These are phyloP conservation scores for Sordaria brevicollis DNA, from an alignment of 495 filamentous ascomycete species.

Conservation along the genomic window DNA sequence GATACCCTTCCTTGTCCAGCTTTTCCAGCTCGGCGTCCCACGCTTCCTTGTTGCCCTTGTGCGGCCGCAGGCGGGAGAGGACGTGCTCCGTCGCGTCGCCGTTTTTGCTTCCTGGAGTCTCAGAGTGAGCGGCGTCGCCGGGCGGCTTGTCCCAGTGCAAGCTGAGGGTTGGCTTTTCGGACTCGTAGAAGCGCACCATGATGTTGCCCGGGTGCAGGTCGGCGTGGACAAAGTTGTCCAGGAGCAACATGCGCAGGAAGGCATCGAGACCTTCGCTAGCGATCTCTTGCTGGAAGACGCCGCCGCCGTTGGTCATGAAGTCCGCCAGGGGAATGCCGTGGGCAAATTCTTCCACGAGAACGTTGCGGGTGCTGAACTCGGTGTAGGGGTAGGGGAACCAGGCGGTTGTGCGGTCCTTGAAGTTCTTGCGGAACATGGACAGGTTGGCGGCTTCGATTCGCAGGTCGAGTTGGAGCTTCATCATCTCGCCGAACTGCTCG, in stretches of 20 bases:
- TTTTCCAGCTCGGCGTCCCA: slow-evolving; percentile 66
- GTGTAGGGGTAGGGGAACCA: slow-evolving; percentile 94
- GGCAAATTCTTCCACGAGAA: slow-evolving; percentile 93
- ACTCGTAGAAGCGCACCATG: slow-evolving; percentile 97
- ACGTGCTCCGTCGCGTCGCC: slow-evolving; percentile 80
- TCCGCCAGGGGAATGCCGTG: slow-evolving; percentile 84
- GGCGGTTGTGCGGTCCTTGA: slow-evolving; percentile 78
- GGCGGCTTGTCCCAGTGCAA: slow-evolving; percentile 24
- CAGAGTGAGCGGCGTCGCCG: slow-evolving; percentile 16
- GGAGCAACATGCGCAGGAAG: slow-evolving; percentile 94
- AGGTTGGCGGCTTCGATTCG: slow-evolving; percentile 92
- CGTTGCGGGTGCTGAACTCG: slow-evolving; percentile 82
- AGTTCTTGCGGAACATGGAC: slow-evolving; percentile 78
- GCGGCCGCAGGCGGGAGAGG: slow-evolving; percentile 65
- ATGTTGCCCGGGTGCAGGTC: slow-evolving; percentile 98
- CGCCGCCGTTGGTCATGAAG: slow-evolving; percentile 85
- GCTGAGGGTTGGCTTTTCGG: slow-evolving; percentile 55
- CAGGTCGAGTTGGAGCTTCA: slow-evolving; percentile 90
- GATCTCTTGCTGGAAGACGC: slow-evolving; percentile 87
- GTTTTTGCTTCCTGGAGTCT: slow-evolving; percentile 22
- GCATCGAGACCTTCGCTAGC: slow-evolving; percentile 92
- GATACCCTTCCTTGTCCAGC: slow-evolving; percentile 83
- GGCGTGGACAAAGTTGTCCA: slow-evolving; percentile 98
- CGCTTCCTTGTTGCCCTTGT: slow-evolving; percentile 44
- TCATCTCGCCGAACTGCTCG: slow-evolving; percentile 92